A percentile compares a stretch with the other conserved stretches of the same genome.
Conservation (phyloP, 1,284 basidiomycete genomes). For the Vanrija sp. region DNA sequence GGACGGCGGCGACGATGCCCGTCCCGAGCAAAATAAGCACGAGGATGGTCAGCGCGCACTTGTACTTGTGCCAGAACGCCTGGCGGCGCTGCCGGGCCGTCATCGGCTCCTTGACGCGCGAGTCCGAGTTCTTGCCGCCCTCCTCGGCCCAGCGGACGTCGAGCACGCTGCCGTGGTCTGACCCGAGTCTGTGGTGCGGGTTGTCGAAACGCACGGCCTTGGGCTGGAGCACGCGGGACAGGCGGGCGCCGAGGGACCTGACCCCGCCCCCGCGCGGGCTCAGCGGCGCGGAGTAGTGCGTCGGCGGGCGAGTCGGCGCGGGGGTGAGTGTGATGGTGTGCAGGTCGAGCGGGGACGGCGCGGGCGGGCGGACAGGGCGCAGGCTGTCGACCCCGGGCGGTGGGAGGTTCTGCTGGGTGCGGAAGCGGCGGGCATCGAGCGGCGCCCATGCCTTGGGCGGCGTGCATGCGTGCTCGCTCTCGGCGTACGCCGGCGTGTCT, state of each 20-base stretch:
- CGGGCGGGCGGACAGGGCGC: slow-evolving; percentile 8
- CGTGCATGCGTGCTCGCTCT: slow-evolving; percentile 27
- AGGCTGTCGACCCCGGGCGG: slow-evolving; percentile 4
- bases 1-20: not conserved
- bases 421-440: not conserved
- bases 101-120: not conserved
- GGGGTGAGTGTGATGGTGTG: slow-evolving; percentile 40
- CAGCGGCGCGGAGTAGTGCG: not conserved
- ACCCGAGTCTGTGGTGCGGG: not conserved
- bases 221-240: not conserved
- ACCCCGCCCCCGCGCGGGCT: not conserved
- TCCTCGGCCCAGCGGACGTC: not conserved
- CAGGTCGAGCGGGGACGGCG: slow-evolving; percentile 20
- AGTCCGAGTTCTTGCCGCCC: not conserved
- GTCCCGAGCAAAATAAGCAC: not conserved
- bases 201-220: not conserved
- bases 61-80: not conserved
- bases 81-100: not conserved
- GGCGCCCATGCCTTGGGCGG: no score
- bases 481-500: not conserved
- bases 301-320: slow-evolving; percentile 20
- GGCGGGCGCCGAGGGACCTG: not conserved
- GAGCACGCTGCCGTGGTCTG: not conserved
- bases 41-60: not conserved
- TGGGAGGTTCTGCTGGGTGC: not conserved